Base-by-base conservation (phyloP, 176 grass and related monocot species). In the Poa annua region DNA sequence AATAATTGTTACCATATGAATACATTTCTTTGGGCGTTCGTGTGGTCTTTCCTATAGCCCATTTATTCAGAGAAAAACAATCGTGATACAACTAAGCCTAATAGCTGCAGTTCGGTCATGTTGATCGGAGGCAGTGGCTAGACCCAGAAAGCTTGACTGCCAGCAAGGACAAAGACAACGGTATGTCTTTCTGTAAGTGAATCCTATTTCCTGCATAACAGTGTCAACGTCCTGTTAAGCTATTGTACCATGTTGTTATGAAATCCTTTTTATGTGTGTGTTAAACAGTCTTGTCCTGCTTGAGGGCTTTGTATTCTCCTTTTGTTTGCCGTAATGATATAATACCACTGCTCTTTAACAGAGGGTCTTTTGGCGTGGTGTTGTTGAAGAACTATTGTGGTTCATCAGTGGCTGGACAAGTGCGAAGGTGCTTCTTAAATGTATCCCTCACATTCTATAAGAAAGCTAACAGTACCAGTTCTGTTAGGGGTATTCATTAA, bases 341-440 rank as follows among this genome's bases (percentile, higher is more conserved):
- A 71, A 34, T 77, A 77, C 45, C 13, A 34, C 60, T 85, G 38
- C 64, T 81, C 32, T 82, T 78, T 83, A 79, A 29, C 66, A 97
- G 94, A 94, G 88, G 83, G 89, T 94, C 52, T 97, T 97, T 86
- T 94, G 94, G 94, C 91, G 92, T 80, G 94, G 83, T 83, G 89
- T 97, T 81, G 68, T 94, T n/a, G 94, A 97, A 94, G 94, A 94
- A 81, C 88, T 97, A n/a, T 56, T 97, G 44, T 97, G 94, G 94
- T 97, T 97, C 81, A 94, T 97, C 74, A 94, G 92, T 88, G 94
- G 94, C 49, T 97, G 89, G 44, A 97, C 94, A 44, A 94, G 87
- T 92, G 94, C 89, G 59, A 94, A 97, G 94, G 94, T 93, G 70
- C 33, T 77, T 64, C 60, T 63, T 32, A 12, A 82, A 49, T 72